phyloP scores from a whole-genome alignment of 768 basidiomycete genomes.

The Phaeolepiota aurea region DNA sequence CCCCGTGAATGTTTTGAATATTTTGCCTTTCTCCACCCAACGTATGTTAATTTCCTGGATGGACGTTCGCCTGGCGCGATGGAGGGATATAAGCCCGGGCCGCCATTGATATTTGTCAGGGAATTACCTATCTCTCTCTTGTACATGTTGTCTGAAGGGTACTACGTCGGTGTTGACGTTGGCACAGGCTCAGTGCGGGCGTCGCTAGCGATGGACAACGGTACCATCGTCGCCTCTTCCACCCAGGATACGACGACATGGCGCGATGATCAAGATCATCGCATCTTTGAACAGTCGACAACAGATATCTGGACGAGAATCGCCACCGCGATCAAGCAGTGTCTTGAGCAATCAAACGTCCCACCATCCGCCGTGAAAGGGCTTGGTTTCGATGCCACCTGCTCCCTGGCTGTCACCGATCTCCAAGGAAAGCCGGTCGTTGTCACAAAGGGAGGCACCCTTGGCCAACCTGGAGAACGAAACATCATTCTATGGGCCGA shows the following conservation, averaged over 20 bases:
- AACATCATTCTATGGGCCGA: conserved; percentile 97
- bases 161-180: conserved; percentile 75
- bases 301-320: conserved; percentile 78
- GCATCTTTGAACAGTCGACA: conserved; percentile 96
- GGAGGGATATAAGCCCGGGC: too few relatives aligned
- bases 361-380: conserved; percentile 66
- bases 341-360: conserved; percentile 51
- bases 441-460: conserved; percentile 59
- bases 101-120: too few relatives aligned
- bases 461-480: conserved; percentile 63
- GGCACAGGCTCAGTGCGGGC: conserved; percentile 94
- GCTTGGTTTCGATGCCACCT: conserved; percentile 93
- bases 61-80: too few relatives aligned
- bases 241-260: conserved; percentile 80
- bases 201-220: conserved; percentile 61
- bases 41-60: too few relatives aligned
- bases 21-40: too few relatives aligned
- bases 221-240: conserved; percentile 68
- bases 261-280: conserved; percentile 76
- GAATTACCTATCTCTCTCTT: too few relatives aligned
- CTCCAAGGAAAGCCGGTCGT: conserved; percentile 62
- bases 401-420: conserved; percentile 85
- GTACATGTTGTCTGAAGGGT: conserved; percentile 29
- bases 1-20: conserved; percentile 5
- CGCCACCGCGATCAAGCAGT: conserved; percentile 49